Base-by-base conservation (phyloP, 352 stramenopile genomes). In the Globisporangium spiculum region DNA sequence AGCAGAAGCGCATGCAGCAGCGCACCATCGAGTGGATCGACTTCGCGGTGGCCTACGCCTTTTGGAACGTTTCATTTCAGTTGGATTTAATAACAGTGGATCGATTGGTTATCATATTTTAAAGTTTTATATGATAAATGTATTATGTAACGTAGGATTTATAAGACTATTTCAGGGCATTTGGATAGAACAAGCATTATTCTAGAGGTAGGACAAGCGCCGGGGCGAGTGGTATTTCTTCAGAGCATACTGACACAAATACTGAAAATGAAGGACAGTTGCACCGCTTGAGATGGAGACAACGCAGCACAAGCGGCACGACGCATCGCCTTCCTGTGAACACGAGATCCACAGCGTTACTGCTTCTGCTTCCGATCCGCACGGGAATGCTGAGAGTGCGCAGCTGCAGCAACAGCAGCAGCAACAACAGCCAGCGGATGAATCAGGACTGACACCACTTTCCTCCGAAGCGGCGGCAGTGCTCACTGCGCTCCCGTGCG, bases 21-120 rank as follows among this genome's bases (percentile, higher is more conserved):
- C 81, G 81, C 52, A 82, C 77, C 8, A 77, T 78, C 63, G 72
- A 91, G 63, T 93, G 86, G 88, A 90, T 96, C 68, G 84, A 94
- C 75, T 30, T 30, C 27, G 27, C 3, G 27, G 27, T 30, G 26
- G 26, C 26, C 26, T 30, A 30, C 26, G 26, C 26, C 26, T 30
- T 30, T 30, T 30, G 26, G 26, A 30, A 30, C 26, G 26, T 30
- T 30, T 30, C 2, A 30, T 30, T 30, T 30, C 26, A 3, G 26
- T 30, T 30, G 26, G 26, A 30, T 30, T 30, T 1, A 30, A 30
- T 30, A 30, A 30, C 26, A 30, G 26, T 30, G 27, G 27, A 30
- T 30, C 27, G 27, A 30, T 30, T 30, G 27, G 27, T 30, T 30
- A 30, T 24, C 27, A 30, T 30, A 30, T 30, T 30, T 30, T 30